These are phyloP conservation scores for Auriscalpium microsporum DNA, from an alignment of 768 basidiomycete species.

Conservation along the genomic window DNA sequence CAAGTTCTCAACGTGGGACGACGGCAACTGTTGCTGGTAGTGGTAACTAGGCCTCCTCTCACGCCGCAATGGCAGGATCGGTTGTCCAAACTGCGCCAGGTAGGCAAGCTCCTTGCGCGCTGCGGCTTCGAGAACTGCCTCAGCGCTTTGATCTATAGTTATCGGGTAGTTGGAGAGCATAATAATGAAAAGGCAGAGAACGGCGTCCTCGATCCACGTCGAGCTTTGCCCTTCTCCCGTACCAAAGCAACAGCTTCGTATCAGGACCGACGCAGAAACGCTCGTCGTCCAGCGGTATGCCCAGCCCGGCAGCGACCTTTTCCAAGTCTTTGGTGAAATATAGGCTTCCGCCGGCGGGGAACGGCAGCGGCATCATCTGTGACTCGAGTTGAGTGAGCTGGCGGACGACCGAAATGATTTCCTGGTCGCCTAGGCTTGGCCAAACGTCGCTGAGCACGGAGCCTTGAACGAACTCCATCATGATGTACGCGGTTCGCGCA, in stretches of 20 bases:
- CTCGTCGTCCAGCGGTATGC: conserved; percentile 23
- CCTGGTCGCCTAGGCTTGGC: too few relatives aligned
- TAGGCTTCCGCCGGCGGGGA: too few relatives aligned
- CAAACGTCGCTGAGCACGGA: too few relatives aligned
- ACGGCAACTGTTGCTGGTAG: conserved; percentile 35
- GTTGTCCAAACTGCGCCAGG: conserved; percentile 39
- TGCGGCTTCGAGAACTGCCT: conserved; percentile 33
- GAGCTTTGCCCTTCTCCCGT: conserved; percentile 40
- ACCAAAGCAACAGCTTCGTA: conserved; percentile 36
- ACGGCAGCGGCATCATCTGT: too few relatives aligned
- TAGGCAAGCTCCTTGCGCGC: conserved; percentile 43
- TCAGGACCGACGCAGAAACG: conserved; percentile 28
- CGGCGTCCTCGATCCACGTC: conserved; percentile 37
- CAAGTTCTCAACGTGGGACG: conserved; percentile 41
- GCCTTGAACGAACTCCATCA: too few relatives aligned
- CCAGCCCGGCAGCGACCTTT: conserved; percentile 24
- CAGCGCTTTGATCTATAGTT: conserved; percentile 34
- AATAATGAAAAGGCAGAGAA: conserved; percentile 24
- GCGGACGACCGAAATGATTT: too few relatives aligned
- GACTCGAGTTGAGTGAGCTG: too few relatives aligned
- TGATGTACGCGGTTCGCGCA: too few relatives aligned
- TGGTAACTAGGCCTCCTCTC: conserved; percentile 36
- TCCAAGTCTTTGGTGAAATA: conserved; percentile 5
- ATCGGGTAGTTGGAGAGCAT: conserved; percentile 23
- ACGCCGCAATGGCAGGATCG: conserved; percentile 34